Evolutionary conservation across 306 rosid genomes (phyloP), one percentile per base, ranked within the genome.

Genomic region (Trifolium subterraneum): DNA sequence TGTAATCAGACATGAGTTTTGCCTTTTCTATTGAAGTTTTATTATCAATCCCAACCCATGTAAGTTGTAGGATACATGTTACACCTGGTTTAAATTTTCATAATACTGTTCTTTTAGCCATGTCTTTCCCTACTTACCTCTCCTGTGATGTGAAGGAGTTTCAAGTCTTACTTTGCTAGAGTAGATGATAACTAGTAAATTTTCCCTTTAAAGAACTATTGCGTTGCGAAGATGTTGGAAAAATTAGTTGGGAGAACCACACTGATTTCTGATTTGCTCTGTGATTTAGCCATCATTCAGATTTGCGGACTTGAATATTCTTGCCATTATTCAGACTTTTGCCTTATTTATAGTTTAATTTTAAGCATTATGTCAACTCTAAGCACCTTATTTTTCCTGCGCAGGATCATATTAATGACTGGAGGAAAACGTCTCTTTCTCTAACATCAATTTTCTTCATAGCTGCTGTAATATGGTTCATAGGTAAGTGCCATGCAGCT

Each of bases 401-500:
- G 55, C 89, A 92, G 97, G 93, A 90, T 85, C 74, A 79, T 68
- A 68, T 90, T 68, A 68, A 88, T 52, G 88, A 88, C 63, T 92
- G 96, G 97, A 90, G 90, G 83, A 80, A 68, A 74, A 85, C 97
- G 35, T 20, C 97, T 44, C 84, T 92, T 27, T 82, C 80, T 73
- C 72, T 92, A 68, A 92, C 97, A 39, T 77, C 97, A 44, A 8
- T 92, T 69, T 84, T 86, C 81, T 92, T 92, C 81, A 70, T 90
- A 73, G 97, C 97, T 36, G 88, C 96, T 64, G 86, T 61, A 55
- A 73, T 88, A 72, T 92, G 97, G 97, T 90, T 88, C 80, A 73
- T 88, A 45, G 97, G 97, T 90, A 70, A 85, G 89, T 64, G 35
- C n/a, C 56, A 35, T 65, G 31, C 68, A 68, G 47, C 35, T 81